phyloP scores from a whole-genome alignment of 2,329 filamentous ascomycete species.

The Xylogone sp. region DNA sequence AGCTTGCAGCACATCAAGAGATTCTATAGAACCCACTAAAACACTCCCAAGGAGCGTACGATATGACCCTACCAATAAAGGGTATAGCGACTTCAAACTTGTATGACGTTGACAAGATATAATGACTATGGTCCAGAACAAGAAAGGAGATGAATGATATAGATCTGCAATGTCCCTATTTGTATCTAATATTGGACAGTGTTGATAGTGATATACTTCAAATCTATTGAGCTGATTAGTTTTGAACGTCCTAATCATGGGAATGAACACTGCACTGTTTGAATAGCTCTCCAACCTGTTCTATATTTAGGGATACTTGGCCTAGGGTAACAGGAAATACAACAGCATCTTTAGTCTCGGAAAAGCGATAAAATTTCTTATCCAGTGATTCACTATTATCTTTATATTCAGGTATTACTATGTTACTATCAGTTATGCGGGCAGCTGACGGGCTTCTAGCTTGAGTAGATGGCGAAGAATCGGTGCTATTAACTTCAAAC shows the following conservation, averaged over 20 bases:
- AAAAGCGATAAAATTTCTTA: too few relatives aligned
- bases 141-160: conserved; percentile 1
- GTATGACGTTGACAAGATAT: conserved; percentile 9
- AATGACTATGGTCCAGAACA: conserved; percentile 14
- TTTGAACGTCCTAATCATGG: neutral
- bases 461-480: neutral
- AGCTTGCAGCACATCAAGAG: conserved; percentile 12
- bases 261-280: neutral
- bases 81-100: conserved; percentile 1
- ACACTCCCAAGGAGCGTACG: conserved; percentile 6
- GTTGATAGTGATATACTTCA: conserved; percentile 7
- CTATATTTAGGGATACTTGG: too few relatives aligned
- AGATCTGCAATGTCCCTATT: conserved; percentile 2
- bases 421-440: too few relatives aligned
- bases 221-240: conserved; percentile 1
- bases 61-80: conserved; percentile 4
- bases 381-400: too few relatives aligned
- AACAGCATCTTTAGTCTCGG: too few relatives aligned
- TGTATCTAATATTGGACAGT: conserved; percentile 10
- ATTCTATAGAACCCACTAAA: conserved; percentile 1
- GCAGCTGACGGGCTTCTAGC: neutral
- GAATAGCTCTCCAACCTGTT: neutral
- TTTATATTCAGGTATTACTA: too few relatives aligned
- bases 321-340: too few relatives aligned
- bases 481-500: neutral